Percentiles rank a stretch among this genome's conserved stretches.
Evolutionary conservation across 345 rosid genomes (phyloP).

Genomic region (Linum trigynum): DNA sequence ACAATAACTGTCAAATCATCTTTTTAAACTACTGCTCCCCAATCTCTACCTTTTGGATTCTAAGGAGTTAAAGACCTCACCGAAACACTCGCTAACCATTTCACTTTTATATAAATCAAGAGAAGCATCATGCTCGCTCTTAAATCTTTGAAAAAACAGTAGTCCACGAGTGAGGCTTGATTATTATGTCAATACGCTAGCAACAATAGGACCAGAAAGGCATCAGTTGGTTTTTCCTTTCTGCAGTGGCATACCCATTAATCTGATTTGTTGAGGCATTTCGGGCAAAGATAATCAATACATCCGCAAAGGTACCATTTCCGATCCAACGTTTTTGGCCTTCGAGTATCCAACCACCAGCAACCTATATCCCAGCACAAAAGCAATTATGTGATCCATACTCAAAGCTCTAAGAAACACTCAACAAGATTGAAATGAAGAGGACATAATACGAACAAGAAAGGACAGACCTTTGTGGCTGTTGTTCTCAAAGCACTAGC

Average conservation of each 20-base stretch:
- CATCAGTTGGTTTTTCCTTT: background rate
- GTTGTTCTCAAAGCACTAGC: conserved; percentile 74
- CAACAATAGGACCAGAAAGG: background rate
- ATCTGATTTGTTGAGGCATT: conserved; percentile 70
- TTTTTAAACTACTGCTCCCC: no score
- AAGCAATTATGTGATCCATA: conserved; percentile 8
- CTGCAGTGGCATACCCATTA: conserved; percentile 52
- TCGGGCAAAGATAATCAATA: conserved; percentile 72
- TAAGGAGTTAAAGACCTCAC: no score
- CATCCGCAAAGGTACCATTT: conserved; percentile 93
- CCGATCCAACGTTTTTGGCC: conserved; percentile 99
- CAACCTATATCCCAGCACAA: conserved; percentile 37
- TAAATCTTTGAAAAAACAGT: background rate
- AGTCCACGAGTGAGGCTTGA: background rate
- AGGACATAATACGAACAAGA: conserved; percentile 1
- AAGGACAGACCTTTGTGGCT: conserved; percentile 64
- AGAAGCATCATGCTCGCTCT: background rate
- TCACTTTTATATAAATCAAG: no score
- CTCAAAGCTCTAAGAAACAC: conserved; percentile 8
- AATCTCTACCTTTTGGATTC: no score
- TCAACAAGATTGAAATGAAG: background rate
- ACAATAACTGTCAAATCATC: no score
- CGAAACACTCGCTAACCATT: no score
- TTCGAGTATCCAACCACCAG: conserved; percentile 82
- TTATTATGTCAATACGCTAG: no score